Percentiles rank a stretch among this genome's conserved stretches.
These are phyloP conservation scores for Harrya chromipes DNA, from an alignment of 768 basidiomycete species.

Conservation along the genomic window DNA sequence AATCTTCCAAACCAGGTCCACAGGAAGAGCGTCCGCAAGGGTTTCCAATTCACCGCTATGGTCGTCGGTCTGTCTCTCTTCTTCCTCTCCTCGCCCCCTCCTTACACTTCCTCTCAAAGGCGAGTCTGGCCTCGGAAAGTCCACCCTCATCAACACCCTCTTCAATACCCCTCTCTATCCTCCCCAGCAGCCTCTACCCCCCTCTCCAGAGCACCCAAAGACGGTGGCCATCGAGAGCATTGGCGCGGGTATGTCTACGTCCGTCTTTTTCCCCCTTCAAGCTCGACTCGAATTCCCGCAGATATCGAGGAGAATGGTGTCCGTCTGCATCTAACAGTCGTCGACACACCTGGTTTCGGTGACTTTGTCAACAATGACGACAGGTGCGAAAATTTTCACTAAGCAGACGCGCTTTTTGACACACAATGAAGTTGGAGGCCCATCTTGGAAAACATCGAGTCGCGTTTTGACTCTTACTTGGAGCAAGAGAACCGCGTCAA, in stretches of 20 bases:
- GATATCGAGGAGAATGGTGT: constrained; percentile 99
- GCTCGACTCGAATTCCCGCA: constrained; percentile 37
- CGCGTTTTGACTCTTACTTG: constrained; percentile 94
- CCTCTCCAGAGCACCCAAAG: constrained; percentile 82
- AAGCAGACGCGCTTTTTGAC: constrained; percentile 13
- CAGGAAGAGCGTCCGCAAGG: constrained; percentile 96
- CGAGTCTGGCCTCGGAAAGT: constrained; percentile 98
- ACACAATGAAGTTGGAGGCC: constrained; percentile 82
- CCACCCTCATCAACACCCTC: constrained; percentile 96
- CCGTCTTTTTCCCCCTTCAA: not conserved
- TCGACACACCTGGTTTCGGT: constrained; percentile 98
- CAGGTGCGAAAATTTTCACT: constrained; percentile 52
- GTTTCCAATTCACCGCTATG: constrained; percentile 99
- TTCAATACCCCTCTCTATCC: constrained; percentile 97
- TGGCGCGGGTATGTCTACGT: constrained; percentile 70
- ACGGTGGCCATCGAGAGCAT: constrained; percentile 99
- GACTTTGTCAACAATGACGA: constrained; percentile 99
- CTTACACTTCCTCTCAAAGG: constrained; percentile 47
- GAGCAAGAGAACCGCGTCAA: constrained; percentile 99
- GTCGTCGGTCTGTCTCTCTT: constrained; percentile 80
- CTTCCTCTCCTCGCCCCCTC: constrained; percentile 12
- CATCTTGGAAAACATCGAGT: constrained; percentile 96
- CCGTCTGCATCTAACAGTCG: constrained; percentile 94
- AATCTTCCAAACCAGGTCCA: constrained; percentile 99
- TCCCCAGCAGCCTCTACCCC: constrained; percentile 78